Evolutionary conservation across 2,329 filamentous ascomycete genomes (phyloP), one percentile per base, ranked within the genome.

Genomic region (Fusarium sororula): DNA sequence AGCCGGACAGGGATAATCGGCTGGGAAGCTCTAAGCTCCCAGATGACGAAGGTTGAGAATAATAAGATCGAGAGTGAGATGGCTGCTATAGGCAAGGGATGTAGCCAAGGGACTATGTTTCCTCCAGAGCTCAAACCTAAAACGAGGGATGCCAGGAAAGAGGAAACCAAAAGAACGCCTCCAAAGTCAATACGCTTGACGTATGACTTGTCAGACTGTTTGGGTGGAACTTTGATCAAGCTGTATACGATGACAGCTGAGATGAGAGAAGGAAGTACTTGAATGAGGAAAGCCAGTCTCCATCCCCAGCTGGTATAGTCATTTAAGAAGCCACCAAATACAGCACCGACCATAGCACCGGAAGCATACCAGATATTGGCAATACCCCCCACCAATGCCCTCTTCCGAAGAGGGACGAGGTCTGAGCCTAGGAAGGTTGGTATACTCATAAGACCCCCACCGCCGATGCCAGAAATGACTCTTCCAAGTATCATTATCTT

Each of bases 1-100:
- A 96, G 85, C 6, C 88, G 87, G n/a, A 96, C 90, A 0, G 94
- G 93, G 59, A 96, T 93, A 65, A 96, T 87, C 7, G 94, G 94
- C 78, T 95, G 92, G 6, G 84, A 83, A 6, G 92, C 90, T 30
- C 18, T 48, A 5, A 45, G 26, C 24, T 96, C 94, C 79, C 94
- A 87, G 76, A 89, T 88, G 17, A 93, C 83, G 80, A 95, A 94
- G 3, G 85, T 80, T 9, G 84, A 75, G 3, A 94, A 83, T n/a
- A 88, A 87, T 3, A 88, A 83, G 2, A 85, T 77, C 2, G 91
- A 90, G 4, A 94, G 82, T 0, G 90, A 88, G 22, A 95, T 81
- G 0, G 89, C 88, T 2, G 86, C 85, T 32, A 93, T 83, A 11
- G 94, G 90, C 7, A 95, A 83, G 0, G 92, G 93, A 75, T 94